Evolutionary conservation across 306 rosid genomes (phyloP).

Genomic region (Cicer yamashitae): DNA sequence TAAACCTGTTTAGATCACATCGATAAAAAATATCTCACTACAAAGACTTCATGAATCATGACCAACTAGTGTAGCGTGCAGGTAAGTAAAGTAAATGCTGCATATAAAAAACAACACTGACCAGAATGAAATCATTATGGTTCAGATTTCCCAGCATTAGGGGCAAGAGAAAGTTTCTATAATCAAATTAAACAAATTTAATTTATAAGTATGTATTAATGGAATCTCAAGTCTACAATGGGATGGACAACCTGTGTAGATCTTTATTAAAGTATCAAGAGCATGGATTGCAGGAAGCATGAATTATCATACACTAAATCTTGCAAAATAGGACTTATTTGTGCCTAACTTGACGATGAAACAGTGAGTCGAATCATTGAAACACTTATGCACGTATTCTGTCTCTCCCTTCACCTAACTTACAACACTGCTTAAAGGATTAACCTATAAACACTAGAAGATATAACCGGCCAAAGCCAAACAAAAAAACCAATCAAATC

Average conservation of each 20-base stretch:
- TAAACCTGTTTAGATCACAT: conserved; percentile 28
- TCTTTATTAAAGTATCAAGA: background rate
- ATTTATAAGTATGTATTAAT: background rate
- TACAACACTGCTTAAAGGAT: conserved; percentile 1
- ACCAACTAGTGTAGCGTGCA: conserved; percentile 17
- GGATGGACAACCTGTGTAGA: conserved; percentile 1
- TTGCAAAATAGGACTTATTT: background rate
- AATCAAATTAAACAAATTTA: background rate
- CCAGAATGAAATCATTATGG: conserved; percentile 20
- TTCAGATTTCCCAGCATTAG: conserved; percentile 19
- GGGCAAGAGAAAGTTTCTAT: background rate
- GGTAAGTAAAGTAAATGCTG: conserved; percentile 26
- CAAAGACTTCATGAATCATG: conserved; percentile 10
- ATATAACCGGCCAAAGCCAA: conserved; percentile 30
- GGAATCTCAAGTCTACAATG: conserved; percentile 8
- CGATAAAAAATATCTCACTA: background rate
- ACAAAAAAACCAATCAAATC: background rate
- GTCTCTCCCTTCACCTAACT: conserved; percentile 9
- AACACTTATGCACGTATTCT: background rate
- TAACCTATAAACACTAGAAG: conserved; percentile 1
- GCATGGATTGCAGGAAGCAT: conserved; percentile 16
- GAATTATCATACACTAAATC: background rate
- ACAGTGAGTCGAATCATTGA: conserved; percentile 11
- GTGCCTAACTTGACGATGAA: conserved; percentile 31
- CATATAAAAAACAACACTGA: conserved; percentile 3